phyloP scores from a whole-genome alignment of 306 rosid genomes.

The Prinsepia uniflora region DNA sequence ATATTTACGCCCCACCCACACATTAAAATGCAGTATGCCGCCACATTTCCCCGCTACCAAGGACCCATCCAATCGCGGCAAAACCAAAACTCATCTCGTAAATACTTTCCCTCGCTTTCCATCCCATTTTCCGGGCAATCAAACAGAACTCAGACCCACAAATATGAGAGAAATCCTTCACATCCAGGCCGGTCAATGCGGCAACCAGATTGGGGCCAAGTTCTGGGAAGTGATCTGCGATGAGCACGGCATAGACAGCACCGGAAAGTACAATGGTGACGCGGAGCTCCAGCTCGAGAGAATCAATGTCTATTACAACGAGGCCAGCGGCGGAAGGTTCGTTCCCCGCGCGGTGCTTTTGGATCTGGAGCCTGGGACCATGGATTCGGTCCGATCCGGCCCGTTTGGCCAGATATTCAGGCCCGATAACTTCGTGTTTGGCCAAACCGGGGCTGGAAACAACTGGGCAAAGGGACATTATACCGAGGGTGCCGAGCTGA shows the following conservation, averaged over 20 bases:
- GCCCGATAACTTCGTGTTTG: constrained; percentile 51
- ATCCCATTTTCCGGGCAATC: constrained; percentile 9
- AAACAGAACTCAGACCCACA: background rate
- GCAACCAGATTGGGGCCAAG: constrained; percentile 55
- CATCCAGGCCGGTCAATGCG: constrained; percentile 54
- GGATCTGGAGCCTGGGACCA: constrained; percentile 58
- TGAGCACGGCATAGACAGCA: constrained; percentile 46
- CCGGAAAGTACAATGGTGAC: constrained; percentile 40
- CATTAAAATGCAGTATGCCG: background rate
- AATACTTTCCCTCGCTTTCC: constrained; percentile 4
- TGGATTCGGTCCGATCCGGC: constrained; percentile 51
- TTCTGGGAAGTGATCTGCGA: constrained; percentile 58
- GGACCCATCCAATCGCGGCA: background rate
- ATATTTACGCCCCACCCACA: background rate
- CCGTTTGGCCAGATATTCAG: constrained; percentile 44
- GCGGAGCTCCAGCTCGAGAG: constrained; percentile 49
- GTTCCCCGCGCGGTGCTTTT: constrained; percentile 53
- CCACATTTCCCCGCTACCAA: background rate
- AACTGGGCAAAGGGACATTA: constrained; percentile 57
- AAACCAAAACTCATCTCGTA: background rate
- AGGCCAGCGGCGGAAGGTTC: constrained; percentile 47
- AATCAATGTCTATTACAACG: constrained; percentile 47
- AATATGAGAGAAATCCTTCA: constrained; percentile 51
- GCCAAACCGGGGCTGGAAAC: constrained; percentile 52
- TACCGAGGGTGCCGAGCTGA: constrained; percentile 52